Evolutionary conservation across 2,329 filamentous ascomycete genomes (phyloP).

Genomic region (Thermoascus crustaceus): DNA sequence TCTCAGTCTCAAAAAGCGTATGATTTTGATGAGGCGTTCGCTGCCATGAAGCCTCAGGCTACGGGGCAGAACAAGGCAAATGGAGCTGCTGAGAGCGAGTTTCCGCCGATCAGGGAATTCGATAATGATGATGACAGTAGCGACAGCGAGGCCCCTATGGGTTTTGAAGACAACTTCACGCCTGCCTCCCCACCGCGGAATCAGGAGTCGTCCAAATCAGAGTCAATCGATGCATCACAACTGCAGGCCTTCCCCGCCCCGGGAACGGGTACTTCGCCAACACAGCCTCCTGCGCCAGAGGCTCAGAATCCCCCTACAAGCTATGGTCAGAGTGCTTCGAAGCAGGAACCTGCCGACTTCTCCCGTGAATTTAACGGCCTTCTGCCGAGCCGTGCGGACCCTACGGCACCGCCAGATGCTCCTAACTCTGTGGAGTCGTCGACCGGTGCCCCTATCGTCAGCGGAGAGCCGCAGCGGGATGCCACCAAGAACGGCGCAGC

Average conservation of each 20-base stretch:
- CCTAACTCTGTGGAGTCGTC: slow-evolving; percentile 31
- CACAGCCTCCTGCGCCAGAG: slow-evolving; percentile 42
- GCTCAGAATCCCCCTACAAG: slow-evolving; percentile 50
- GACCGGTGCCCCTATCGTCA: slow-evolving; percentile 30
- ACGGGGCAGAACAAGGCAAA: slow-evolving; percentile 36
- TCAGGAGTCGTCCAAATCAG: slow-evolving; percentile 20
- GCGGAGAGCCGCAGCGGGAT: slow-evolving; percentile 24
- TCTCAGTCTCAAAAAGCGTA: slow-evolving; percentile 39
- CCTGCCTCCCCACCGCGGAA: slow-evolving; percentile 44
- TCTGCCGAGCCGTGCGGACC: slow-evolving; percentile 31
- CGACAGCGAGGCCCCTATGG: slow-evolving; percentile 54
- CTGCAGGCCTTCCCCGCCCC: slow-evolving; percentile 31
- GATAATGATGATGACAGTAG: slow-evolving; percentile 70
- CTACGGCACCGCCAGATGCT: slow-evolving; percentile 30
- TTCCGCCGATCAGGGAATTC: slow-evolving; percentile 86
- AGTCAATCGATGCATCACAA: slow-evolving; percentile 30
- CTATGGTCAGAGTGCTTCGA: slow-evolving; percentile 23
- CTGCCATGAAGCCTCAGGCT: slow-evolving; percentile 38
- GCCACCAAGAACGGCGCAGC: slow-evolving; percentile 10
- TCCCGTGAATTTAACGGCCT: slow-evolving; percentile 34
- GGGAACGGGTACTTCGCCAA: slow-evolving; percentile 30
- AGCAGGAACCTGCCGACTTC: slow-evolving; percentile 20
- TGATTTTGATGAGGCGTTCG: slow-evolving; percentile 42
- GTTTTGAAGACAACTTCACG: slow-evolving; percentile 90
- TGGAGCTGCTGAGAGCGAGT: slow-evolving; percentile 51